phyloP scores from a whole-genome alignment of 2,329 filamentous ascomycete genomes.

The Cercospora sojina region DNA sequence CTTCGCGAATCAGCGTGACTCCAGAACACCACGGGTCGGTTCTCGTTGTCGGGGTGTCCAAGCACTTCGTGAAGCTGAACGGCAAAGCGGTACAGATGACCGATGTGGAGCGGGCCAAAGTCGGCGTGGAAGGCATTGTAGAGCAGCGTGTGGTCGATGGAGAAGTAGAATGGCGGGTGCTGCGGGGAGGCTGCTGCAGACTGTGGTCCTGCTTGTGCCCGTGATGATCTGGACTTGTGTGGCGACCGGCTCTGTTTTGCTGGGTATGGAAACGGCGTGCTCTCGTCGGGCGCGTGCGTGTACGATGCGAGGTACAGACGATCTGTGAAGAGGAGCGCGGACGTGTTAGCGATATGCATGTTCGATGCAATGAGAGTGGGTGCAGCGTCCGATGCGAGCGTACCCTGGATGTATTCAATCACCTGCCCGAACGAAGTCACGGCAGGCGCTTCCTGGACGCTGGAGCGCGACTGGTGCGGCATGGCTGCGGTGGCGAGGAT shows the following conservation, averaged over 20 bases:
- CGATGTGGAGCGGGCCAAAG: slow-evolving; percentile 95
- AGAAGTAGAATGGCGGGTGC: slow-evolving; percentile 86
- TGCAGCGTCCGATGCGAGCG: background rate
- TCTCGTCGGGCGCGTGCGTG: slow-evolving; percentile 72
- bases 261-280: slow-evolving; percentile 85
- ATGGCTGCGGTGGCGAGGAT: slow-evolving; percentile 22
- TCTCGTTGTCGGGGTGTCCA: slow-evolving; percentile 85
- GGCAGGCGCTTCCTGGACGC: slow-evolving; percentile 34
- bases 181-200: slow-evolving; percentile 43
- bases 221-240: slow-evolving; percentile 67
- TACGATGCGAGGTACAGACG: slow-evolving; percentile 94
- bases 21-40: slow-evolving; percentile 92
- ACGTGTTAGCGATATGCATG: slow-evolving; percentile 31
- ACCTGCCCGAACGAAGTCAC: slow-evolving; percentile 73
- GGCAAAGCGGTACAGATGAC: slow-evolving; percentile 93
- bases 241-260: slow-evolving; percentile 61
- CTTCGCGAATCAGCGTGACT: slow-evolving; percentile 88
- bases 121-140: slow-evolving; percentile 99
- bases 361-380: background rate
- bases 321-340: slow-evolving; percentile 57
- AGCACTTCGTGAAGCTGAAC: slow-evolving; percentile 94
- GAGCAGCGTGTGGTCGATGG: slow-evolving; percentile 75
- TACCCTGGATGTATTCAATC: slow-evolving; percentile 94
- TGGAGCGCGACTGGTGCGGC: slow-evolving; percentile 34
- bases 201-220: slow-evolving; percentile 60